These are phyloP conservation scores for Eucalyptus leucophloia DNA, from an alignment of 345 rosid species.

Conservation along the genomic window DNA sequence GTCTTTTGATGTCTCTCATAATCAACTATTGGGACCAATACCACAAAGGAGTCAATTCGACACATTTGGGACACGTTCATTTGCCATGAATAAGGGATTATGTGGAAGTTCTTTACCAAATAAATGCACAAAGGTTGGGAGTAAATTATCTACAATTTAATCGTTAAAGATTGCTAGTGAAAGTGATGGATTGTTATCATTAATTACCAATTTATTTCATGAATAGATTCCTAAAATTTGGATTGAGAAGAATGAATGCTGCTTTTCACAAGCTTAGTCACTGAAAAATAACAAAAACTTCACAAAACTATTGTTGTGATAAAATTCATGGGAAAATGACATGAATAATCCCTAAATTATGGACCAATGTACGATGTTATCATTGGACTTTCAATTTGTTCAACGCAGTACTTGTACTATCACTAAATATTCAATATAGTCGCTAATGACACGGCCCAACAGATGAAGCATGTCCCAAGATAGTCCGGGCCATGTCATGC, in stretches of 20 bases:
- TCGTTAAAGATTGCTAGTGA: no score
- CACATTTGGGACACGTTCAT: background rate
- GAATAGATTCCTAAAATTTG: background rate
- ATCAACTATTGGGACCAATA: background rate
- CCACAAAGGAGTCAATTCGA: background rate
- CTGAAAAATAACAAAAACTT: background rate
- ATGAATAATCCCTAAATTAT: no score
- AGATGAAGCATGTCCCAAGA: no score
- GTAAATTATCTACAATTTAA: no score
- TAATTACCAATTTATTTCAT: no score
- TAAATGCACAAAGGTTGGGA: background rate
- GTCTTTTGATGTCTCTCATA: background rate
- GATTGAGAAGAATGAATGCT: background rate
- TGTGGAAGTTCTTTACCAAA: background rate
- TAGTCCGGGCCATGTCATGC: fast-evolving
- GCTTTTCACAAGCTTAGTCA: background rate
- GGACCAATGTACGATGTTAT: no score
- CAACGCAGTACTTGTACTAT: fast-evolving
- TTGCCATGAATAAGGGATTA: background rate
- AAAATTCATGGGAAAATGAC: no score
- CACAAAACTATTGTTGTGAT: no score
- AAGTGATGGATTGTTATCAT: no score
- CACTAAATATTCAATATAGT: no score
- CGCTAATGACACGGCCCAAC: no score
- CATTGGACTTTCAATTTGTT: no score